Conservation (phyloP, 1,139 yeast genomes). For the Kurtzmaniella quercitrusa region DNA sequence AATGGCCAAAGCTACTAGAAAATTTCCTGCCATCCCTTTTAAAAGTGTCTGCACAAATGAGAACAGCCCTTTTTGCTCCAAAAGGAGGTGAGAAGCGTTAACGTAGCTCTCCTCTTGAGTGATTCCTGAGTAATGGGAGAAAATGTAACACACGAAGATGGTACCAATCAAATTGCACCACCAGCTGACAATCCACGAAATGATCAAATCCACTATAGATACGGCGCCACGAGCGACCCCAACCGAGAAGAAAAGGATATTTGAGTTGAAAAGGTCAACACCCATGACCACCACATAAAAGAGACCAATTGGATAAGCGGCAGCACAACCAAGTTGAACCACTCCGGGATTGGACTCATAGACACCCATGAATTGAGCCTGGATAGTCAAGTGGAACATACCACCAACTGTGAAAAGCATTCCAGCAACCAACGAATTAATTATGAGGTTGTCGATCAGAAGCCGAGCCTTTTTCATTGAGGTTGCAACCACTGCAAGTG, state of each 20-base stretch:
- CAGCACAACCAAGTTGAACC: constrained; percentile 48
- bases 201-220: constrained; percentile 51
- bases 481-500: constrained; percentile 77
- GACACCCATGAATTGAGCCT: constrained; percentile 46
- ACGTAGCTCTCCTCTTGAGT: constrained; percentile 36
- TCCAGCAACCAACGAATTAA: constrained; percentile 71
- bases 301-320: constrained; percentile 63
- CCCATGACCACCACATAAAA: constrained; percentile 74
- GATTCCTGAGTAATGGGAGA: constrained; percentile 53
- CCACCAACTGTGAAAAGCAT: constrained; percentile 69
- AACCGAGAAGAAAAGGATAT: constrained; percentile 63
- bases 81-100: constrained; percentile 44
- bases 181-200: constrained; percentile 72
- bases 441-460: constrained; percentile 48
- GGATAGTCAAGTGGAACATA: constrained; percentile 57
- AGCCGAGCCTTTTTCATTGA: constrained; percentile 77
- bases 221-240: constrained; percentile 69
- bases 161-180: constrained; percentile 60
- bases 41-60: constrained; percentile 58
- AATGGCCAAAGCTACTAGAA: constrained; percentile 69
- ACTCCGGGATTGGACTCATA: constrained; percentile 48
- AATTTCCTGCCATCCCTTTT: constrained; percentile 71
- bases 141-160: constrained; percentile 60
- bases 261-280: constrained; percentile 69
- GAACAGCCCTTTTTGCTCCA: constrained; percentile 41